These are phyloP conservation scores for Ogataea paraovalis DNA, from an alignment of 805 yeast species.

Conservation along the genomic window DNA sequence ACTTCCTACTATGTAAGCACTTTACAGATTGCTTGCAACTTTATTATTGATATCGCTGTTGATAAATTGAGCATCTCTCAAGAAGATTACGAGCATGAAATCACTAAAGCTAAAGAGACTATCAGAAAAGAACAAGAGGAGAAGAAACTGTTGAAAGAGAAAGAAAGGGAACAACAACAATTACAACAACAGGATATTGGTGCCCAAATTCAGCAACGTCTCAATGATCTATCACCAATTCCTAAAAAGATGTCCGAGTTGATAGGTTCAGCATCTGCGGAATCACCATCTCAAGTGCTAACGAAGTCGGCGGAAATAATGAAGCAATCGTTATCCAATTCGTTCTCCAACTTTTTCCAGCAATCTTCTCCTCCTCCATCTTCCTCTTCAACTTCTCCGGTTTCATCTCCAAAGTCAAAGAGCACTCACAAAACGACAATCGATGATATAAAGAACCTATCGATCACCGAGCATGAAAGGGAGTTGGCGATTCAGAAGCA, in stretches of 20 bases:
- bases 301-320: conserved; percentile 35
- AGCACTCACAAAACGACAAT: conserved; percentile 10
- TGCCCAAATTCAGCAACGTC: conserved; percentile 1
- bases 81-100: conserved; percentile 54
- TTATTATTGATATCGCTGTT: conserved; percentile 57
- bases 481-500: conserved; percentile 39
- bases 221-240: conserved; percentile 19
- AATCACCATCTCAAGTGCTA: conserved; percentile 33
- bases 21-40: conserved; percentile 83
- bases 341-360: conserved; percentile 23
- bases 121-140: conserved; percentile 28
- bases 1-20: conserved; percentile 88
- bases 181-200: conserved; percentile 3
- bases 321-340: conserved; percentile 31
- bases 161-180: conserved; percentile 5
- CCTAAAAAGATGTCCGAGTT: conserved; percentile 25
- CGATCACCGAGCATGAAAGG: conserved; percentile 29
- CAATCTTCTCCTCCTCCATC: conserved; percentile 10
- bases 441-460: conserved; percentile 25
- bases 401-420: conserved; percentile 6
- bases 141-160: conserved; percentile 4
- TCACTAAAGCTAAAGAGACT: conserved; percentile 39
- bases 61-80: conserved; percentile 58
- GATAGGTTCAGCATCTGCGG: conserved; percentile 19
- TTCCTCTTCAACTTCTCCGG: conserved; percentile 11